Conservation (phyloP, 768 basidiomycete species). For the Boletales sp. region DNA sequence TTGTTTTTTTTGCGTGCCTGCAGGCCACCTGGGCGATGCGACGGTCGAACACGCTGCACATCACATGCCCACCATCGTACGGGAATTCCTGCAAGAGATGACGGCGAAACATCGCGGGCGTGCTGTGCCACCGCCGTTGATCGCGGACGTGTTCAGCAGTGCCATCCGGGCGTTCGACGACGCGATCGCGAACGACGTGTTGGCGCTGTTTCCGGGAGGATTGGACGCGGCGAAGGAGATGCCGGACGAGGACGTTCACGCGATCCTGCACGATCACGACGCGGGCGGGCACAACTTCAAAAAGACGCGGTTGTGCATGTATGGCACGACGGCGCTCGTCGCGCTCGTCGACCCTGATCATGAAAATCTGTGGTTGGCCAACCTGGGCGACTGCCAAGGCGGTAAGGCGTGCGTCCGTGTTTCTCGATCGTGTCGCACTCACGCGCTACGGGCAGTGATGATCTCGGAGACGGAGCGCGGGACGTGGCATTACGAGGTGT, state of each 20-base stretch:
- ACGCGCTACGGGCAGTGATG: conserved; percentile 39
- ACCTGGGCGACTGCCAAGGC: conserved; percentile 79
- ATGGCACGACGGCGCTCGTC: conserved; percentile 74
- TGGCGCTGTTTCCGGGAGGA: conserved; percentile 58
- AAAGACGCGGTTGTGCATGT: conserved; percentile 70
- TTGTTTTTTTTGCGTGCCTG: not conserved
- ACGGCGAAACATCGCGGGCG: conserved; percentile 35
- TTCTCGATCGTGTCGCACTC: conserved; percentile 1
- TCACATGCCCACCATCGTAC: conserved; percentile 65
- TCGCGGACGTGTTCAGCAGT: conserved; percentile 54
- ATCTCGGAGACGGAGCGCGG: conserved; percentile 45
- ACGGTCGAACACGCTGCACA: conserved; percentile 67
- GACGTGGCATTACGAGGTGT: conserved; percentile 55
- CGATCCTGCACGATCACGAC: conserved; percentile 62
- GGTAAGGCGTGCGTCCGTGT: conserved; percentile 38
- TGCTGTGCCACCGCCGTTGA: conserved; percentile 42
- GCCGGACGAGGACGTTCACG: conserved; percentile 53
- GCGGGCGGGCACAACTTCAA: conserved; percentile 56
- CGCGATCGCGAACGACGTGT: conserved; percentile 62
- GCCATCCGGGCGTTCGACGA: conserved; percentile 62
- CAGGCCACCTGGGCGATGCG: conserved; percentile 67
- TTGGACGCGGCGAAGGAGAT: conserved; percentile 46
- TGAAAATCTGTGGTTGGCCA: conserved; percentile 73
- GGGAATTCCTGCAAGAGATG: conserved; percentile 50
- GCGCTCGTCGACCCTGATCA: conserved; percentile 68